A percentile compares a stretch with the other conserved stretches of the same genome.
Evolutionary conservation across 768 basidiomycete genomes (phyloP).

Genomic region (Suillus cothurnatus): DNA sequence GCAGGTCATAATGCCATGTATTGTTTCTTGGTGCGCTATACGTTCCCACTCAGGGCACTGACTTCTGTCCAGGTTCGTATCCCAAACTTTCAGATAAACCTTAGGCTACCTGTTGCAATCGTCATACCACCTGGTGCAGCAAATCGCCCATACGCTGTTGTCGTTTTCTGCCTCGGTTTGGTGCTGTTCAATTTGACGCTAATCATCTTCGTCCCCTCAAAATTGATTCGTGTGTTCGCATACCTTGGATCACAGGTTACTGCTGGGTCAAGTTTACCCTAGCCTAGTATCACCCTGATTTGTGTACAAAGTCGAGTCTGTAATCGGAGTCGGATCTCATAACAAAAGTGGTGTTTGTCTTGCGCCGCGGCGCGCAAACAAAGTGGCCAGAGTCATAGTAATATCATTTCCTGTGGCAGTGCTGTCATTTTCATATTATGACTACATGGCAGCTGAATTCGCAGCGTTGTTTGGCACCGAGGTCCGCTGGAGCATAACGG

Average conservation of each 20-base stretch:
- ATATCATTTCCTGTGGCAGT: not conserved
- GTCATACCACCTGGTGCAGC: not conserved
- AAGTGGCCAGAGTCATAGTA: not conserved
- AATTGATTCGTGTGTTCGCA: not conserved
- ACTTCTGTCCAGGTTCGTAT: not conserved
- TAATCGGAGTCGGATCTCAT: not conserved
- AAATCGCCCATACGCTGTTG: not conserved
- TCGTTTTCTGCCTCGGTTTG: not conserved
- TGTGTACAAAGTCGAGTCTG: not conserved
- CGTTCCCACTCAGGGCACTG: not conserved
- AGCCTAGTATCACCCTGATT: not conserved
- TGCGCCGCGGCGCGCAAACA: not conserved
- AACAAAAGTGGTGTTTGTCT: not conserved
- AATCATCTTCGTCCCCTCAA: not conserved
- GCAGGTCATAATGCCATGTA: not conserved
- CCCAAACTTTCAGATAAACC: not conserved
- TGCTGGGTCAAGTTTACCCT: not conserved
- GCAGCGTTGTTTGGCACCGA: not conserved
- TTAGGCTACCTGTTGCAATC: not conserved
- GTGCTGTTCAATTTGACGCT: not conserved
- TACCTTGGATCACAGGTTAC: not conserved
- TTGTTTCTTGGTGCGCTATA: not conserved
- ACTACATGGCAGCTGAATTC: not conserved
- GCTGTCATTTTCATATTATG: not conserved
- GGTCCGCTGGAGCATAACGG: no score